Evolutionary conservation across 345 rosid genomes (phyloP), one percentile per base, ranked within the genome.

Genomic region (Moringa oleifera): DNA sequence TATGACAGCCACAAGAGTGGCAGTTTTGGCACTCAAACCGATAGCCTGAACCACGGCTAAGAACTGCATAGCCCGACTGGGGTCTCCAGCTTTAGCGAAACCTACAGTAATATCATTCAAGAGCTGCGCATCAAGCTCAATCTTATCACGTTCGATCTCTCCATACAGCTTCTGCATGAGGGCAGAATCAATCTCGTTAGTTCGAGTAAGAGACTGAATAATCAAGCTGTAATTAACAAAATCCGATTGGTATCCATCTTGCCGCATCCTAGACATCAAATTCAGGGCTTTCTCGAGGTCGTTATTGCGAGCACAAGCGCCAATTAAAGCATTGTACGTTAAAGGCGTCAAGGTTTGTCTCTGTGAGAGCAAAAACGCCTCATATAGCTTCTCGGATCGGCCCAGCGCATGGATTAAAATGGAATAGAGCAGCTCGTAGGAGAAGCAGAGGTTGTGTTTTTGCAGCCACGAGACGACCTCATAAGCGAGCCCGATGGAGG

Each of bases 391-490:
- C 85, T 94, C 99, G 16, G 95, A 88, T 23, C 87, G 86, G 31
- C 99, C 97, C n/a, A 90, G 90, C 18, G 93, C 90, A 75, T 94
- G 94, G 58, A 94, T 90, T 12, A 90, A 84, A 58, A 94, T 94
- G 0, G 96, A 90, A 71, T 88, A 90, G 70, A 88, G 96, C 33
- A 94, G 86, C 79, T 94, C 96, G 72, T 86, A 94, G 0, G 99
- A 94, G 81, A 82, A 94, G 66, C 97, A 94, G 68, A 94, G 97
- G 31, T 86, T 88, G 72, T 94, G 97, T 58, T 74, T 85, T 60
- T 85, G 86, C 0, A 94, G 84, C 99, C 99, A 94, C 0, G 86
- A 79, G 55, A 94, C 99, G 18, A 94, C 84, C 9, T 84, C 91
- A 79, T 83, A 94, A 0, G 96, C 95, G 20, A 88, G 66, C 41